Conservation (phyloP, 108 stramenopile genomes). For the Skeletonema costatum region DNA sequence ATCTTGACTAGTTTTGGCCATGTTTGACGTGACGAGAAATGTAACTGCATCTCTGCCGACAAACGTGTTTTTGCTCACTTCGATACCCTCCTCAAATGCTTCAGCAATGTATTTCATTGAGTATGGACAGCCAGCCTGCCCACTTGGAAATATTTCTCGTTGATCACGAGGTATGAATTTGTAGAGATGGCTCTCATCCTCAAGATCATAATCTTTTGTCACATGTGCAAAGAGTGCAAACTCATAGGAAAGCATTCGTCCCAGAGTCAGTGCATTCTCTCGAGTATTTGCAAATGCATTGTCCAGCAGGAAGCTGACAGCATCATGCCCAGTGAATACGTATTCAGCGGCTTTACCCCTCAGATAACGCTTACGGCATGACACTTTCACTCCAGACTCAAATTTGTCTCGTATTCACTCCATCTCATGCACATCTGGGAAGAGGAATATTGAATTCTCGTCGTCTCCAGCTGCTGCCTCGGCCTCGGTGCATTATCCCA, state of each 20-base stretch:
- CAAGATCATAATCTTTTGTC: slow-evolving; percentile 43
- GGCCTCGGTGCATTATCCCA: background rate
- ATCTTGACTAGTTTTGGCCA: slow-evolving; percentile 43
- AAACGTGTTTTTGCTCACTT: slow-evolving; percentile 47
- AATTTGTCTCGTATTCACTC: background rate
- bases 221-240: slow-evolving; percentile 54
- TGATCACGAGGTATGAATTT: slow-evolving; percentile 31
- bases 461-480: background rate
- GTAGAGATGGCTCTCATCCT: slow-evolving; percentile 52
- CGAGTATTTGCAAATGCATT: slow-evolving; percentile 33
- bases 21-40: slow-evolving; percentile 39
- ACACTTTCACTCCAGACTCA: background rate
- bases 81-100: slow-evolving; percentile 22
- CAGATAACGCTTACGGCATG: background rate
- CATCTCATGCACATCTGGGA: background rate
- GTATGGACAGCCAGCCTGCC: background rate
- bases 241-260: slow-evolving; percentile 37
- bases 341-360: background rate
- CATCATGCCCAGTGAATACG: slow-evolving; percentile 33
- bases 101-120: slow-evolving; percentile 16
- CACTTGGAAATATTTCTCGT: background rate
- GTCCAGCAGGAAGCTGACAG: slow-evolving; percentile 52
- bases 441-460: background rate
- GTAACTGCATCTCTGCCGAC: slow-evolving; percentile 58
- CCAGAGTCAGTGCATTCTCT: slow-evolving; percentile 53